Evolutionary conservation across 73 alveolate genomes (phyloP), one percentile per base, ranked within the genome.

Genomic region (Paraurostyla sp.): DNA sequence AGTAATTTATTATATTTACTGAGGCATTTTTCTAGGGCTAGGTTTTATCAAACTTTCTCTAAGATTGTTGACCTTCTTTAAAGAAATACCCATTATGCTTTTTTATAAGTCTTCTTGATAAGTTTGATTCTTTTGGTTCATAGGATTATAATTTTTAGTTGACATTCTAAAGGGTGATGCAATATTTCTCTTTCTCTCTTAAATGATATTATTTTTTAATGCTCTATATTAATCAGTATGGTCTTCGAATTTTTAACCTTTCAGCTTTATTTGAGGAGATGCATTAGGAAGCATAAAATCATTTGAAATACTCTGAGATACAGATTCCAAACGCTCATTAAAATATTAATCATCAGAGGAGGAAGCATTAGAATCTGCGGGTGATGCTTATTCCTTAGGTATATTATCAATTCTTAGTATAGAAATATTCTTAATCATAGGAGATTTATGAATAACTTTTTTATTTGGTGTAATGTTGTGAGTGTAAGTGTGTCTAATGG

Each of bases 141-240:
- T 23, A 23, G 89, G 89, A 27, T 59, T 51, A 54, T 78, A 78
- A 9, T 6, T 38, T 3, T 78, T 23, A 7, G 27, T 15, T 7
- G 89, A 78, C 89, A 78, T 78, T 33, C 40, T 78, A 36, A 78
- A 78, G 13, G 78, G 62, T 2, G 65, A 73, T 0, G 65, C 54
- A 11, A 23, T 35, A 4, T 23, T 45, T 73, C 25, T 73, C 6
- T 15, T 22, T 23, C 71, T 73, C 7, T 73, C 86, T 48, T 36
- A 59, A 59, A 20, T 59, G 78, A 13, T 56, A 11, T 33, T 13
- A 11, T 60, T 35, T 36, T 32, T 32, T n/a, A n/a, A n/a, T n/a
- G n/a, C n/a, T n/a, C n/a, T n/a, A n/a, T n/a, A n/a, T n/a, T n/a
- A n/a, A n/a, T n/a, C n/a, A n/a, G n/a, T n/a, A n/a, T n/a, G n/a